Evolutionary conservation across 495 filamentous ascomycete genomes (phyloP).

Genomic region (Cetradonia linearis): DNA sequence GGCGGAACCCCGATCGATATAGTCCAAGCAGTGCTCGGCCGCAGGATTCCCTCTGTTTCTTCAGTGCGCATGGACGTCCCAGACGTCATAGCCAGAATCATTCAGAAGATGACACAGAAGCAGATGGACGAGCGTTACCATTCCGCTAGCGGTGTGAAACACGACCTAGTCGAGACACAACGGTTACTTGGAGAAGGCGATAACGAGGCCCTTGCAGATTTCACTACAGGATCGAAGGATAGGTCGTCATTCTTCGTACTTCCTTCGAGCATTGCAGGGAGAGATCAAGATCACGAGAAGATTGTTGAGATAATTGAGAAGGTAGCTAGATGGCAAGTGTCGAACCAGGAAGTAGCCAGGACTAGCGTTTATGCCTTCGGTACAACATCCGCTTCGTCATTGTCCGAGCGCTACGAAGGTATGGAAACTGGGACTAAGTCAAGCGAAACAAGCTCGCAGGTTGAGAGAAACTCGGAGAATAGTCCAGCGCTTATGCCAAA

Average conservation of each 20-base stretch:
- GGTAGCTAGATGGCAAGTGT: constrained; percentile 48
- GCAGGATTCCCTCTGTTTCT: constrained; percentile 63
- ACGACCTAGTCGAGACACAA: constrained; percentile 61
- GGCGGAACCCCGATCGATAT: constrained; percentile 74
- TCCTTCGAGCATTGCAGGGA: constrained; percentile 67
- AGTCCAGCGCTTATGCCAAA: constrained; percentile 30
- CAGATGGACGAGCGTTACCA: constrained; percentile 75
- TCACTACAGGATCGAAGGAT: constrained; percentile 62
- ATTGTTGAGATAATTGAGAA: constrained; percentile 65
- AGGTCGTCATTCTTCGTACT: constrained; percentile 81
- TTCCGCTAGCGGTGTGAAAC: constrained; percentile 67
- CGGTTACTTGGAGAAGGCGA: constrained; percentile 68
- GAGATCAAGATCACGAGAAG: constrained; percentile 56
- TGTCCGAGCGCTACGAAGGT: constrained; percentile 39
- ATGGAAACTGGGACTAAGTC: constrained; percentile 32
- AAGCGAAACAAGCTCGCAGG: constrained; percentile 46
- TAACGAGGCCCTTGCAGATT: constrained; percentile 53
- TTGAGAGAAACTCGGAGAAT: constrained; percentile 28
- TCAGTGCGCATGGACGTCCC: constrained; percentile 68
- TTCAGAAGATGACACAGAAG: constrained; percentile 85
- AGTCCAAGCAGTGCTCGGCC: constrained; percentile 72
- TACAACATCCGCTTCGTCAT: constrained; percentile 11
- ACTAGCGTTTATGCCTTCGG: constrained; percentile 8
- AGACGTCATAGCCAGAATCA: constrained; percentile 65
- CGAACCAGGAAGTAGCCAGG: background rate